phyloP scores from a whole-genome alignment of 164 flowering plant species.

The Berberis vulgaris region DNA sequence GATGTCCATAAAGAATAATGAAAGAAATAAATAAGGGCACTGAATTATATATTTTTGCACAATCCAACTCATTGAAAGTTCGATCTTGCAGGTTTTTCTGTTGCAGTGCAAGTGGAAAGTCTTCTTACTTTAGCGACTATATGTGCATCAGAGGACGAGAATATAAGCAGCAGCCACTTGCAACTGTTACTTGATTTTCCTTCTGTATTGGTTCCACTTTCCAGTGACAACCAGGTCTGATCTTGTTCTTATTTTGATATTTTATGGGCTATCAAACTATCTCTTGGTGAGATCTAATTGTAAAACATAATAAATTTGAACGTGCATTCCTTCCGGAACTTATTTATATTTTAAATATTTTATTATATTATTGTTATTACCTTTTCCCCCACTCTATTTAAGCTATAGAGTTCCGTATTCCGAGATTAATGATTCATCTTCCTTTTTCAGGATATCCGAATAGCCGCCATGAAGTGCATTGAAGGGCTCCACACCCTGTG shows the following conservation, averaged over 20 bases:
- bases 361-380: no score
- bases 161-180: slow-evolving; percentile 12
- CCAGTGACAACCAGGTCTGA: slow-evolving; percentile 62
- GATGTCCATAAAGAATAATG: no score
- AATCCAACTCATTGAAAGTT: slow-evolving; percentile 6
- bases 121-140: slow-evolving; percentile 46
- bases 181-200: slow-evolving; percentile 55
- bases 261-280: background rate
- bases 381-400: no score
- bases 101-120: slow-evolving; percentile 53
- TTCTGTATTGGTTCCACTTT: slow-evolving; percentile 69
- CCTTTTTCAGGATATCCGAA: slow-evolving; percentile 41
- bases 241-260: no score
- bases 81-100: slow-evolving; percentile 44
- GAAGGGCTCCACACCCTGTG: no score
- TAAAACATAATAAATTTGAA: no score
- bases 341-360: no score
- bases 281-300: no score
- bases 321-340: no score
- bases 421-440: background rate
- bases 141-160: slow-evolving; percentile 36
- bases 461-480: slow-evolving; percentile 69
- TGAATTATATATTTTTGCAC: background rate
- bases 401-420: background rate
- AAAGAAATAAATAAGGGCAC: no score